These are phyloP conservation scores for Leptodontidium sp. DNA, from an alignment of 2,329 filamentous ascomycete genomes.

Conservation along the genomic window DNA sequence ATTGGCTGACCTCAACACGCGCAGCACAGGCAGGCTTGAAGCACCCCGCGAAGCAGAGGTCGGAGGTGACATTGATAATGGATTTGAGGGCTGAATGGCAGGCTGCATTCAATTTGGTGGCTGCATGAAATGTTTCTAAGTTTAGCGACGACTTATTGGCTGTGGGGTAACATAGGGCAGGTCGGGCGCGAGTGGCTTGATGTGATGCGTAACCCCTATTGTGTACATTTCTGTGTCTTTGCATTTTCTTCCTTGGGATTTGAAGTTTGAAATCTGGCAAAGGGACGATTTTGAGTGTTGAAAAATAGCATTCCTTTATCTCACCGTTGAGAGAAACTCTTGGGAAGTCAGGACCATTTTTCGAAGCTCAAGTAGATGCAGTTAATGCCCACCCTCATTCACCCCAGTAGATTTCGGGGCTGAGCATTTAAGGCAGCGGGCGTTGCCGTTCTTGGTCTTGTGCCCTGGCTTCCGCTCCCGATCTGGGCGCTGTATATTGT, in stretches of 20 bases:
- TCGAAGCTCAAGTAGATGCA: not conserved
- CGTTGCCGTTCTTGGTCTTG: not conserved
- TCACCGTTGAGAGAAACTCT: no score
- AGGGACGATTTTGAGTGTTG: not conserved
- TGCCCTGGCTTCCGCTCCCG: not conserved
- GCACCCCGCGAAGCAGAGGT: not conserved
- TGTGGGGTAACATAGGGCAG: slow-evolving; percentile 3
- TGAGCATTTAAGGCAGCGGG: not conserved
- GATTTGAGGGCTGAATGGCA: slow-evolving; percentile 14
- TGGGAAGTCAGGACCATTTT: not conserved
- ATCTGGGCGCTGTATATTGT: not conserved
- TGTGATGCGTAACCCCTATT: not conserved
- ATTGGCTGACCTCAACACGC: not conserved
- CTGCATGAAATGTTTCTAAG: slow-evolving; percentile 8
- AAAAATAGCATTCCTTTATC: not conserved
- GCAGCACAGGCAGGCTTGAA: not conserved
- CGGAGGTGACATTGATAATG: not conserved
- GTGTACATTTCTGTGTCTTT: not conserved
- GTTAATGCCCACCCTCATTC: not conserved
- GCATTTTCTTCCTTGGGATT: not conserved
- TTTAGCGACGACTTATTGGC: slow-evolving; percentile 1
- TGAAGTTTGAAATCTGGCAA: not conserved
- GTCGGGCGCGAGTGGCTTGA: slow-evolving; percentile 12
- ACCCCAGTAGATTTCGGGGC: not conserved
- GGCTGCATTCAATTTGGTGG: slow-evolving; percentile 14